These are phyloP conservation scores for Candida sphagnicola DNA, from an alignment of 805 yeast species.

Conservation along the genomic window DNA sequence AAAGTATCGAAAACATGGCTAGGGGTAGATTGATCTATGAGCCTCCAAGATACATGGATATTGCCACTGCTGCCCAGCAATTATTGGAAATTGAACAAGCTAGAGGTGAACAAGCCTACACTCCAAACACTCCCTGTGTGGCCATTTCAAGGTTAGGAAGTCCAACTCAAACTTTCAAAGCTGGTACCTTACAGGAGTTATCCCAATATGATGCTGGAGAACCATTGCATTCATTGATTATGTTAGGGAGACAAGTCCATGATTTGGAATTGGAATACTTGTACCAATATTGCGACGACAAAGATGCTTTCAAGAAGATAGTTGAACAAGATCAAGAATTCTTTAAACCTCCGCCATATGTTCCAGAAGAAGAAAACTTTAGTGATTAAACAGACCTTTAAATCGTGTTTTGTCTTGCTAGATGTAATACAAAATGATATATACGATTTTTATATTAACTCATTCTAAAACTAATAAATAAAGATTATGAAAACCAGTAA, in stretches of 20 bases:
- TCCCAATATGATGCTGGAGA: conserved; percentile 86
- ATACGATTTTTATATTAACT: too few relatives aligned
- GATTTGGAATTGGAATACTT: conserved; percentile 87
- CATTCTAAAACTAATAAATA: too few relatives aligned
- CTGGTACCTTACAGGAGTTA: conserved; percentile 77
- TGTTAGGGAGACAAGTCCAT: conserved; percentile 91
- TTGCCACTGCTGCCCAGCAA: conserved; percentile 85
- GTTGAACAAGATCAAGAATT: conserved; percentile 59
- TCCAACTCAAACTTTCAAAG: conserved; percentile 74
- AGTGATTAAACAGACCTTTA: conserved; percentile 9
- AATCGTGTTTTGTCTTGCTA: neutral
- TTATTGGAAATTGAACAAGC: conserved; percentile 81
- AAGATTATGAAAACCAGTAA: too few relatives aligned
- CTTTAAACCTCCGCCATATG: conserved; percentile 70
- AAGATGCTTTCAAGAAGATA: conserved; percentile 43
- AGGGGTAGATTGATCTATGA: conserved; percentile 89
- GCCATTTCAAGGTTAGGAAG: conserved; percentile 92
- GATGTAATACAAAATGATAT: conserved; percentile 1
- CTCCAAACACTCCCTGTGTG: conserved; percentile 86
- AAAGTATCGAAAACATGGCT: conserved; percentile 89
- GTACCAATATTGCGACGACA: conserved; percentile 67
- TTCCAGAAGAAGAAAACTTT: conserved; percentile 36
- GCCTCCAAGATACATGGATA: conserved; percentile 96
- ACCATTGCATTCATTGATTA: conserved; percentile 87
- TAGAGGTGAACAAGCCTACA: conserved; percentile 74